Base-by-base conservation (phyloP, 805 yeast species). In the Wickerhamomyces ciferrii region DNA sequence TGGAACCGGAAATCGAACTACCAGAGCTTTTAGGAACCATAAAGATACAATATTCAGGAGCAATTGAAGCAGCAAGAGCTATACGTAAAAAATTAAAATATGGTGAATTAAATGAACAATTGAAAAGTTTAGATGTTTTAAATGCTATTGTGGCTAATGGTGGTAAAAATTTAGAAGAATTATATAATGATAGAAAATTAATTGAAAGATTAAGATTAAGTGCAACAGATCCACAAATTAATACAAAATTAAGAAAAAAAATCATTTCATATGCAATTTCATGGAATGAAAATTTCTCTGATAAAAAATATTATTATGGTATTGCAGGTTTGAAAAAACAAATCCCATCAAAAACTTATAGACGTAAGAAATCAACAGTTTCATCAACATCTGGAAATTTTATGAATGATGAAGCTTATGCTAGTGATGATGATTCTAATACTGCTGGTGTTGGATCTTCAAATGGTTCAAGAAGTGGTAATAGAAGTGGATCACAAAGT, bases 11-110 rank as follows among this genome's bases (percentile, higher is more conserved):
- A 23, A 58, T 63, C 19, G 71, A 68, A 41, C 50, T 69, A 14
- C 63, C 65, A 5, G 58, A 62, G 19, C 45, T 70, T 35, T 48
- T 70, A 8, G 59, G 62, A n/a, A 48, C 63, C 19, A 67, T 71
- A 23, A 58, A 60, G 35, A 61, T 65, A 23, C 58, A 60, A 19
- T 65, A 71, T 20, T 71, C 79, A 5, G 66, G 70, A 21, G 62
- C 73, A 3, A 66, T 67, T 32, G 99, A 94, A 62, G 92, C 95
- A 2, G 97, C 97, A 0, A 73, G 98, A 39, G 95, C 96, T 1
- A 68, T 94, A 20, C 76, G 99, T 43, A 94, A 94, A 71, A 81
- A 83, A 58, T 68, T 94, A 60, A 94, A 95, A 67, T 86, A 92
- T 60, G 98, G 97, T n/a, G 59, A 72, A 2, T 60, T 66, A 5